Evolutionary conservation across 169 alveolate genomes (phyloP), one percentile per base, ranked within the genome.

Genomic region (Plasmodium gonderi): DNA sequence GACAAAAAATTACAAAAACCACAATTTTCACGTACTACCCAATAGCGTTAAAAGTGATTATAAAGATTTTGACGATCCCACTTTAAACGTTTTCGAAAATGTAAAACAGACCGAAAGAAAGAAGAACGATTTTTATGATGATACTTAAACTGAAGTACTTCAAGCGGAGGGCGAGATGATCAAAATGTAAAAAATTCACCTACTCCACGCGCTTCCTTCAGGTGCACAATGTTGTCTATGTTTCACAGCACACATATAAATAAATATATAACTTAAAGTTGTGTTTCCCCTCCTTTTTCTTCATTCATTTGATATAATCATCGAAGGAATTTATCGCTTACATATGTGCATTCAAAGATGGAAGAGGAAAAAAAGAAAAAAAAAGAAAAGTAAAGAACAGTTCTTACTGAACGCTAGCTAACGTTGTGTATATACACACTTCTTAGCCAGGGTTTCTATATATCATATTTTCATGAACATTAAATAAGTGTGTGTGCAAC

Each of bases 11-110:
- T 82, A 45, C 40, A 82, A 45, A 82, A 82, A 82, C 54, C 82
- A 82, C 2, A 82, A 82, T 82, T 82, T 82, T 31, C 83, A 82
- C 42, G n/a, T 82, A 49, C 14, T 82, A 2, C 26, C 80, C 9
- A 82, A 82, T 40, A 44, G 29, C 26, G 47, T 64, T 9, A 82
- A 45, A 75, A 72, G 17, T 60, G 85, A 83, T 12, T 74, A 87
- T 60, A 87, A 87, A 74, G 93, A 76, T 87, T 87, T 74, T 75
- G 93, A 74, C 29, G 93, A 87, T 45, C 85, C 85, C 29, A 60
- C 44, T 65, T 49, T 26, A 78, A 72, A 49, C 38, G 69, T 87
- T 65, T 75, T 87, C 5, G 83, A 82, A 36, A 69, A 82, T 69
- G 74, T 82, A 68, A 82, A 82, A 49, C 92, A 82, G 45, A 45